Evolutionary conservation across 805 yeast genomes (phyloP).

Genomic region (Spencermartinsiella europaea): DNA sequence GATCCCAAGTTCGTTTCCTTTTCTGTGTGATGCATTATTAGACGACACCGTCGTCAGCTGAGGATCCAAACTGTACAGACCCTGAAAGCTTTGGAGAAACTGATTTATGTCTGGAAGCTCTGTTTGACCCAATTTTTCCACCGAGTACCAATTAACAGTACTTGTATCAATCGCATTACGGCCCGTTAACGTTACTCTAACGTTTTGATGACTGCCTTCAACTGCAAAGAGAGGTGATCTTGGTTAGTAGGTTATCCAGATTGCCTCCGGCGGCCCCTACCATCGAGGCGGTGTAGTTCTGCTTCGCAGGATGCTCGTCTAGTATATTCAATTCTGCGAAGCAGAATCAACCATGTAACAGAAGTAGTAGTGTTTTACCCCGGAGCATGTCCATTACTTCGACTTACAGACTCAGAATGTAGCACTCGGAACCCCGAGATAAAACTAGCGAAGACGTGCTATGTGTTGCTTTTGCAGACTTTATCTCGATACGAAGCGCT

Average conservation of each 20-base stretch:
- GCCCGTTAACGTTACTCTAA: background rate
- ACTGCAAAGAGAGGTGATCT: background rate
- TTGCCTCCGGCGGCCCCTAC: no score
- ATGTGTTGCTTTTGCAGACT: background rate
- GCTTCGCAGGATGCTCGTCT: no score
- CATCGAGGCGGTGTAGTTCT: no score
- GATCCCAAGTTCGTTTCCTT: background rate
- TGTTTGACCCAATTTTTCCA: background rate
- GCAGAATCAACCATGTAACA: no score
- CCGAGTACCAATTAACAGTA: conserved; percentile 12
- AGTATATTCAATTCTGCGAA: no score
- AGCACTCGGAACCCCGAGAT: background rate
- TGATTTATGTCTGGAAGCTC: conserved; percentile 1
- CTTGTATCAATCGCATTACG: background rate
- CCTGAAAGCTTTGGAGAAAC: conserved; percentile 4
- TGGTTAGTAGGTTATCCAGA: no score
- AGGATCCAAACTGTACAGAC: conserved; percentile 6
- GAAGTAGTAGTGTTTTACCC: no score
- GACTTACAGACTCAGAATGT: background rate
- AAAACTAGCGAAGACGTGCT: background rate
- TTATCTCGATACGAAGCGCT: background rate
- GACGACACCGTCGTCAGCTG: background rate
- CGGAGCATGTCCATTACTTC: no score
- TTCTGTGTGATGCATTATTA: no score
- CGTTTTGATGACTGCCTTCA: background rate